These are phyloP conservation scores for Kondoa subrosea DNA, from an alignment of 768 basidiomycete species.

Conservation along the genomic window DNA sequence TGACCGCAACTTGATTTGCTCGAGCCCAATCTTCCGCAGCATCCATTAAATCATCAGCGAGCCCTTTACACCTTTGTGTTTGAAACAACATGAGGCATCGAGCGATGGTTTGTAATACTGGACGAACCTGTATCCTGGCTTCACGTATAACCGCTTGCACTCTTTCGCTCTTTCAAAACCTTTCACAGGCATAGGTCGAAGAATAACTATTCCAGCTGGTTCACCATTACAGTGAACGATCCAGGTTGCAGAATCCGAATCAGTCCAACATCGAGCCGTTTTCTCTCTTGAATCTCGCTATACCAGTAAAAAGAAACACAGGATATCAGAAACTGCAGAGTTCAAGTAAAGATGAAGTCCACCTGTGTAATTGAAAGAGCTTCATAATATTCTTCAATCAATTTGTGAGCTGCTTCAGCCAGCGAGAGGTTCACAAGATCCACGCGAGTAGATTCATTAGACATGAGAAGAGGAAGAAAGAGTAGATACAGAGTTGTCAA, in stretches of 20 bases:
- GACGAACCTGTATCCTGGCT: background rate
- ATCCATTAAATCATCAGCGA: too few relatives aligned
- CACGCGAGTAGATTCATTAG: background rate
- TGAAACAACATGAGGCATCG: too few relatives aligned
- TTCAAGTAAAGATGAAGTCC: too few relatives aligned
- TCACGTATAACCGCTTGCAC: background rate
- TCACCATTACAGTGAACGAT: background rate
- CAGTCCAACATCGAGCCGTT: background rate
- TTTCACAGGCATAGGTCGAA: background rate
- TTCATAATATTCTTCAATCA: background rate
- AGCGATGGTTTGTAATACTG: too few relatives aligned
- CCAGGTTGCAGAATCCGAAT: background rate
- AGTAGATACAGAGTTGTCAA: too few relatives aligned
- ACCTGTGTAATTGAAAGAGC: background rate
- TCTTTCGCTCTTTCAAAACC: background rate
- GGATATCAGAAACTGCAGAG: too few relatives aligned
- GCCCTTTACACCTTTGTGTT: too few relatives aligned
- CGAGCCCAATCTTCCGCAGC: too few relatives aligned
- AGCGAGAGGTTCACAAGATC: background rate
- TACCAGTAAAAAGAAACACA: too few relatives aligned
- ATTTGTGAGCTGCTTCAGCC: background rate
- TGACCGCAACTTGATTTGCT: too few relatives aligned
- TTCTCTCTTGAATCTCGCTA: background rate
- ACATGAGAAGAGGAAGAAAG: too few relatives aligned
- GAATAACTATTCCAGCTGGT: background rate